Conservation (phyloP, 768 basidiomycete species). For the Lyophyllum shimeji region DNA sequence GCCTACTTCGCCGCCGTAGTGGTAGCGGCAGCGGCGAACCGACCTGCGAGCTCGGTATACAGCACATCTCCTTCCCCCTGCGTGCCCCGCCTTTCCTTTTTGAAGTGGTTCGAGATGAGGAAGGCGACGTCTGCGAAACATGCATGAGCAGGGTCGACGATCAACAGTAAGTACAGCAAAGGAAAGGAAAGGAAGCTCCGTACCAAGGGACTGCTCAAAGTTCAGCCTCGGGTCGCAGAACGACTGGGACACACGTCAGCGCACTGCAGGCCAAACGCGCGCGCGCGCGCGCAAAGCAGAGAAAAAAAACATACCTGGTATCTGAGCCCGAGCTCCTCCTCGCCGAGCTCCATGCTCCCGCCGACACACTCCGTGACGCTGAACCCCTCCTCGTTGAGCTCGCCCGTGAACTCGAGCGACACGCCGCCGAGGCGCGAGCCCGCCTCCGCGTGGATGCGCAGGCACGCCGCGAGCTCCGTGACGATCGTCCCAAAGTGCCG, state of each 20-base stretch:
- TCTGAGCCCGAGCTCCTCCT: conserved; percentile 85
- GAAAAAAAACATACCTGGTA: conserved; percentile 62
- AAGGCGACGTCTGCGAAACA: conserved; percentile 71
- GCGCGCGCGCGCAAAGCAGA: background rate
- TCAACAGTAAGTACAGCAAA: background rate
- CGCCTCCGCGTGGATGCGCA: conserved; percentile 75
- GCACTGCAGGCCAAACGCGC: background rate
- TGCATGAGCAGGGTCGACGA: conserved; percentile 1
- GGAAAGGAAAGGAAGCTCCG: conserved; percentile 17
- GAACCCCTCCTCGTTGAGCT: conserved; percentile 86
- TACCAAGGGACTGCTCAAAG: conserved; percentile 93
- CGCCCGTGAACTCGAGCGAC: conserved; percentile 90
- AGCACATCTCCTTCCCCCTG: conserved; percentile 29
- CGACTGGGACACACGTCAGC: conserved; percentile 40
- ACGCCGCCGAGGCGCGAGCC: conserved; percentile 81
- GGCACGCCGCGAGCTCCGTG: conserved; percentile 77
- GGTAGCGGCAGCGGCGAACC: conserved; percentile 10
- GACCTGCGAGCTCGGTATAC: conserved; percentile 35
- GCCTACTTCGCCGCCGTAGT: background rate
- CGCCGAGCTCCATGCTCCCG: conserved; percentile 91
- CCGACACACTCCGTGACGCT: conserved; percentile 97
- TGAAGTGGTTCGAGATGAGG: conserved; percentile 78
- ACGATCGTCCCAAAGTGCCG: conserved; percentile 89
- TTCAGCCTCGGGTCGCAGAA: conserved; percentile 96
- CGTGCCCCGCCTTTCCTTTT: conserved; percentile 55